Evolutionary conservation across 768 basidiomycete genomes (phyloP).

Genomic region (Russula ochroleuca): DNA sequence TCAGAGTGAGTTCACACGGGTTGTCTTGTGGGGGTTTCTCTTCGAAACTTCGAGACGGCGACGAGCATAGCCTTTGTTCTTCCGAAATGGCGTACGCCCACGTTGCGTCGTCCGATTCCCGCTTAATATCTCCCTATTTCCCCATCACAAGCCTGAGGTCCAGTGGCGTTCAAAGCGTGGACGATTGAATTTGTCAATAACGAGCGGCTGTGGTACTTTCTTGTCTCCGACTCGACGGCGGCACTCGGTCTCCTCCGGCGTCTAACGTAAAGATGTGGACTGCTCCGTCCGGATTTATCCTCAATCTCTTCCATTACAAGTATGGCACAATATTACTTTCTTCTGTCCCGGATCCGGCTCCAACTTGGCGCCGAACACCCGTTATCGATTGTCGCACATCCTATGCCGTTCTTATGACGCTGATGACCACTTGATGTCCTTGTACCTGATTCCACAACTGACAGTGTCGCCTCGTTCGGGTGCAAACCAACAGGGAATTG

Average conservation of each 20-base stretch:
- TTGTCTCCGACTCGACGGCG: not conserved
- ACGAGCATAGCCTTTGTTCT: not conserved
- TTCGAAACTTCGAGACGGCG: constrained; percentile 5
- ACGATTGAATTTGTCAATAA: not conserved
- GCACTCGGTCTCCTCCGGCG: constrained; percentile 10
- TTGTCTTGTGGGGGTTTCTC: constrained; percentile 2
- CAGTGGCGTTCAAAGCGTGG: not conserved
- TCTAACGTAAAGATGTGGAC: not conserved
- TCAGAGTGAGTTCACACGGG: constrained; percentile 5
- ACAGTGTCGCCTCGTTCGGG: not conserved
- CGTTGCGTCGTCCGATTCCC: not conserved
- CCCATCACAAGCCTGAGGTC: not conserved
- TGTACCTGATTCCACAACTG: constrained; percentile 9
- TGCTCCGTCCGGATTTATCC: constrained; percentile 9
- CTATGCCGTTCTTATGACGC: constrained; percentile 11
- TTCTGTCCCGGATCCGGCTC: constrained; percentile 14
- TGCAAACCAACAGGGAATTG: not conserved
- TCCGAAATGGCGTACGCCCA: not conserved
- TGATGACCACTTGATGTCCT: not conserved
- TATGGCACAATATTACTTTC: constrained; percentile 9
- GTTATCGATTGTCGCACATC: constrained; percentile 17
- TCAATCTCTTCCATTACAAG: constrained; percentile 15
- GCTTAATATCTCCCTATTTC: constrained; percentile 1
- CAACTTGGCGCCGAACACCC: constrained; percentile 1
- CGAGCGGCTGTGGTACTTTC: not conserved